Conservation (phyloP, 305 asterid species). For the Fraxinus floribunda region DNA sequence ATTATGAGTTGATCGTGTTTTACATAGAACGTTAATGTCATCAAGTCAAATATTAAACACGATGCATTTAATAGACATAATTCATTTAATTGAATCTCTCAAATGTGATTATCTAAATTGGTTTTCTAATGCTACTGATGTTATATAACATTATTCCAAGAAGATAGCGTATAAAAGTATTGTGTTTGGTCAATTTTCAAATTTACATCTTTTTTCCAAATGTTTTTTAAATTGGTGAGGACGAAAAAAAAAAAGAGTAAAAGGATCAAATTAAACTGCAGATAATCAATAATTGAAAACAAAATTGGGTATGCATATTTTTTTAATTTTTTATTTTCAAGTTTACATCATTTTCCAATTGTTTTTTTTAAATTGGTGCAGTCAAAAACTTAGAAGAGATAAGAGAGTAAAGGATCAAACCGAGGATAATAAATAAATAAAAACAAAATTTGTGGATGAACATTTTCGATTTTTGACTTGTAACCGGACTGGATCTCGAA, state of each 20-base stretch:
- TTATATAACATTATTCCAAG: neutral
- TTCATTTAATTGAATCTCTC: too few species aligned
- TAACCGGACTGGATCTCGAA: neutral
- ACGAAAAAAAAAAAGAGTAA: neutral
- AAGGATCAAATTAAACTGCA: neutral
- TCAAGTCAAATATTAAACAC: neutral
- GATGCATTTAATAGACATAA: neutral
- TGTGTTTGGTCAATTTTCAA: neutral
- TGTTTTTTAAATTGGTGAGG: neutral
- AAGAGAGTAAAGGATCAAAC: neutral
- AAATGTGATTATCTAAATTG: neutral
- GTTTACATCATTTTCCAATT: neutral
- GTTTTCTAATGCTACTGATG: neutral
- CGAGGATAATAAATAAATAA: neutral
- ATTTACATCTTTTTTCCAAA: neutral
- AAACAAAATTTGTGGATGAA: neutral
- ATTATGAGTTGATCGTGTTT: neutral
- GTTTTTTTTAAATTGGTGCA: neutral
- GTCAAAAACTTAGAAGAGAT: neutral
- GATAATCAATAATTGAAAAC: neutral
- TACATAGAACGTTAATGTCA: too few species aligned
- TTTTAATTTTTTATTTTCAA: neutral
- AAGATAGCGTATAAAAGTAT: neutral
- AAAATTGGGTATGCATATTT: neutral
- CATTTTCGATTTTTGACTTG: neutral